These are phyloP conservation scores for Diaporthe sp. DNA, from an alignment of 2,329 filamentous ascomycete genomes.

Conservation along the genomic window DNA sequence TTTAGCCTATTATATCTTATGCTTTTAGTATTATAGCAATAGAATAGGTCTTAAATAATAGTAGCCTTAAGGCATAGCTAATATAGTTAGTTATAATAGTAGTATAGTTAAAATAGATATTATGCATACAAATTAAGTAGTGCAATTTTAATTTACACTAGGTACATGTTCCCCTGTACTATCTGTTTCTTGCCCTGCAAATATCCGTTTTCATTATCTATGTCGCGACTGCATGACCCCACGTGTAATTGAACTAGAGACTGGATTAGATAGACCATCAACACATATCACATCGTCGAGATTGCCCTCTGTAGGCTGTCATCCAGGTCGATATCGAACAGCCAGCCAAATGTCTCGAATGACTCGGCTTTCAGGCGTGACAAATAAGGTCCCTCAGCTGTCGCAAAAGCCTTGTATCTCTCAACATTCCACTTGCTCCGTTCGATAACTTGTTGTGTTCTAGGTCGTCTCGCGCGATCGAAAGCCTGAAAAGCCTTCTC, in stretches of 20 bases:
- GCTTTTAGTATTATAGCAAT: too few relatives aligned
- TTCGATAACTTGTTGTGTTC: constrained; percentile 38
- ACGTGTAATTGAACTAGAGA: neutral
- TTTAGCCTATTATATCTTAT: too few relatives aligned
- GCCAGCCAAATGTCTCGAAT: neutral
- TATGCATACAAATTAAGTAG: too few relatives aligned
- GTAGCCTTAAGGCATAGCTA: too few relatives aligned
- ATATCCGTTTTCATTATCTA: too few relatives aligned
- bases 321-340: constrained; percentile 29
- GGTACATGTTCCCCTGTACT: too few relatives aligned
- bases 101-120: too few relatives aligned
- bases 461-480: constrained; percentile 34
- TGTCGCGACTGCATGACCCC: too few relatives aligned
- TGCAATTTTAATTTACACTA: too few relatives aligned
- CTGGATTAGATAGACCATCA: neutral
- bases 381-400: neutral
- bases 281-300: neutral
- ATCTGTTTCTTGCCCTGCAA: too few relatives aligned
- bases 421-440: constrained; percentile 20
- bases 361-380: neutral
- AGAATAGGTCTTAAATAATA: too few relatives aligned
- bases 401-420: constrained; percentile 9
- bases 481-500: constrained; percentile 36
- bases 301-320: constrained; percentile 10
- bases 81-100: too few relatives aligned